phyloP scores from a whole-genome alignment of 2,329 filamentous ascomycete species.

The Ophiosphaerella korrae region DNA sequence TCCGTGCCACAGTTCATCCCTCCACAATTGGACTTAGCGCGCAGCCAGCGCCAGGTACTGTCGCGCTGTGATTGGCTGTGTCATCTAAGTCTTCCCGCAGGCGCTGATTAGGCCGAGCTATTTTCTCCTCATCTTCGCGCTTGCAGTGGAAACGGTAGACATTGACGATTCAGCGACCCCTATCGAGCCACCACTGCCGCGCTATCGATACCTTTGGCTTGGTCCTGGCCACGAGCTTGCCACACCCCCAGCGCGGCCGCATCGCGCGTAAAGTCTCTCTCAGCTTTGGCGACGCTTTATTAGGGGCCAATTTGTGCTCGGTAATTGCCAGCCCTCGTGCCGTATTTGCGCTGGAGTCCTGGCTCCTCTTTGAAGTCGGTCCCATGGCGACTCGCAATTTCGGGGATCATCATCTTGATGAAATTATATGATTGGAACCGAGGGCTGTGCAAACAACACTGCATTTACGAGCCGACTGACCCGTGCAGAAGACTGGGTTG shows the following conservation, averaged over 20 bases:
- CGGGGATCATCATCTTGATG: slow-evolving; percentile 20
- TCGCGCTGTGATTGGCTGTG: slow-evolving; percentile 28
- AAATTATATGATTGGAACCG: slow-evolving; percentile 13
- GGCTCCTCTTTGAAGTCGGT: slow-evolving; percentile 18
- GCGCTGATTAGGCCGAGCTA: slow-evolving; percentile 29
- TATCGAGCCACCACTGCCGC: slow-evolving; percentile 10
- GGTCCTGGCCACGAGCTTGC: too few relatives aligned
- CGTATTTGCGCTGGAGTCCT: slow-evolving; percentile 10
- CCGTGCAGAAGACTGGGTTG: background rate
- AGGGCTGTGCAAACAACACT: slow-evolving; percentile 1
- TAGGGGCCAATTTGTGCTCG: slow-evolving; percentile 6
- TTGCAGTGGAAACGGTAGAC: slow-evolving; percentile 2
- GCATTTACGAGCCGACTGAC: too few relatives aligned
- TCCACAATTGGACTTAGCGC: slow-evolving; percentile 23
- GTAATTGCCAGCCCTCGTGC: slow-evolving; percentile 22
- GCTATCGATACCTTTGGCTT: slow-evolving; percentile 16
- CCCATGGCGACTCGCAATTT: slow-evolving; percentile 33
- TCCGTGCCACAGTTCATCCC: slow-evolving; percentile 31
- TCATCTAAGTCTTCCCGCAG: slow-evolving; percentile 33
- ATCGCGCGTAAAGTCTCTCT: background rate
- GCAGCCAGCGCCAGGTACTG: slow-evolving; percentile 33
- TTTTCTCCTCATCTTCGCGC: slow-evolving; percentile 21
- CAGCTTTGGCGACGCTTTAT: background rate
- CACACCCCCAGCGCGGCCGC: background rate
- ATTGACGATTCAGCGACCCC: slow-evolving; percentile 21